These are phyloP conservation scores for Styphnolobium japonicum DNA, from an alignment of 306 rosid genomes.

Conservation along the genomic window DNA sequence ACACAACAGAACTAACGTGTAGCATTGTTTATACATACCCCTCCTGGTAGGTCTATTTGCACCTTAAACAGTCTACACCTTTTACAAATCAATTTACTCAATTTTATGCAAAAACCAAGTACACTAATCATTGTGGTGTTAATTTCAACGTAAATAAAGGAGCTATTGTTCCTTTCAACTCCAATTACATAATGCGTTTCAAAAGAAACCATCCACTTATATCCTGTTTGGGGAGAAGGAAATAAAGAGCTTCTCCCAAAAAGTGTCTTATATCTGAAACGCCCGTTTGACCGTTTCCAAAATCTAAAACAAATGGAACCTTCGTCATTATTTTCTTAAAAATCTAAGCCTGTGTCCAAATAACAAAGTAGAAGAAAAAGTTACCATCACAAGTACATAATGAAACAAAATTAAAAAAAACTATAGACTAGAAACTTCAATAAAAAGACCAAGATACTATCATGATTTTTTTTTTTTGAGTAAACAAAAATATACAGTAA, in stretches of 20 bases:
- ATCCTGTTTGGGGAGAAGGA: too few species aligned
- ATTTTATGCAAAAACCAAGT: not conserved
- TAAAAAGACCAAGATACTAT: not conserved
- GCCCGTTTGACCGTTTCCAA: too few species aligned
- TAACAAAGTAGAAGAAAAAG: not conserved
- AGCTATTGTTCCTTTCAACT: too few species aligned
- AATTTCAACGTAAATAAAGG: not conserved
- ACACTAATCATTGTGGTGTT: not conserved
- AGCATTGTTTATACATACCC: not conserved
- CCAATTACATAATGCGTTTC: not conserved
- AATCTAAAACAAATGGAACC: too few species aligned
- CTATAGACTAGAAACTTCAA: not conserved
- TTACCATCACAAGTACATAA: not conserved
- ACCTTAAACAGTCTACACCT: not conserved
- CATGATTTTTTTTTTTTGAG: not conserved
- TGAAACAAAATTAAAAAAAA: not conserved
- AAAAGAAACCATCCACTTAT: not conserved
- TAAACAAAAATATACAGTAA: constrained; percentile 17
- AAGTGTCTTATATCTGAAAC: too few species aligned
- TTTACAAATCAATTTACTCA: not conserved
- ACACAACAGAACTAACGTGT: too few species aligned
- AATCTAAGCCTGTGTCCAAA: not conserved
- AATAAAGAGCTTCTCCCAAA: too few species aligned
- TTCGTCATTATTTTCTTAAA: not conserved
- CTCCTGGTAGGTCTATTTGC: not conserved